Conservation (phyloP, 768 basidiomycete genomes). For the Lactarius quietus region DNA sequence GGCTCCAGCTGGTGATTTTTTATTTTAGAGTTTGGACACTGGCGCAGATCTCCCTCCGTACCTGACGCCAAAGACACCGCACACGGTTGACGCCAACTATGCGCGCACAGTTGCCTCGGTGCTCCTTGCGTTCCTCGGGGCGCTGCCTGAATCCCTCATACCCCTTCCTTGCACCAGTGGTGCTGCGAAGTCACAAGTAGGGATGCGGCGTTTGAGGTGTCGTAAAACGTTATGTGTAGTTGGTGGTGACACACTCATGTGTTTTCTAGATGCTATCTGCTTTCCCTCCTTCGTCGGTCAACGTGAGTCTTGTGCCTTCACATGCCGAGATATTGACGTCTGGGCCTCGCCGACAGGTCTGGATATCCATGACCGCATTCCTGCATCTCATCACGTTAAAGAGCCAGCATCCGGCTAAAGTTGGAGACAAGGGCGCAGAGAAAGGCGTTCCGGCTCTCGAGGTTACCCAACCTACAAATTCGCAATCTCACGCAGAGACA, state of each 20-base stretch:
- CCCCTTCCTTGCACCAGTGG: conserved; percentile 50
- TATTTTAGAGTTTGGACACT: conserved; percentile 62
- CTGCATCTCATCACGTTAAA: conserved; percentile 21
- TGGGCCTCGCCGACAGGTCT: conserved; percentile 13
- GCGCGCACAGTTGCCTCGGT: conserved; percentile 52
- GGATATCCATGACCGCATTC: conserved; percentile 25
- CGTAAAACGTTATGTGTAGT: conserved; percentile 12
- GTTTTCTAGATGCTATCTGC: conserved; percentile 20
- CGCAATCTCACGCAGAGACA: conserved; percentile 12
- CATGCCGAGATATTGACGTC: not conserved
- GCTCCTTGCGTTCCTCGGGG: conserved; percentile 50
- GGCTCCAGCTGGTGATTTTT: not conserved
- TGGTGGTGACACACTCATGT: not conserved
- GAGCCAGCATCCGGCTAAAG: not conserved
- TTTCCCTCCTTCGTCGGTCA: conserved; percentile 21
- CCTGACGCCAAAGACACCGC: conserved; percentile 38
- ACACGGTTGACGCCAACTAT: conserved; percentile 27
- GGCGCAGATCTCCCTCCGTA: conserved; percentile 50
- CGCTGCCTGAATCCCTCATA: conserved; percentile 60
- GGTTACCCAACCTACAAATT: not conserved
- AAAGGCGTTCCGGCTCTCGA: not conserved
- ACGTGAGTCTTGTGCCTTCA: conserved; percentile 16
- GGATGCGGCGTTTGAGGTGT: conserved; percentile 73
- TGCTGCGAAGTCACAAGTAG: conserved; percentile 52
- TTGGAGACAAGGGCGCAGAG: not conserved